Percentiles rank a stretch among this genome's conserved stretches.
Evolutionary conservation across 352 stramenopile species (phyloP).

Genomic region (Pythium guiyangense): DNA sequence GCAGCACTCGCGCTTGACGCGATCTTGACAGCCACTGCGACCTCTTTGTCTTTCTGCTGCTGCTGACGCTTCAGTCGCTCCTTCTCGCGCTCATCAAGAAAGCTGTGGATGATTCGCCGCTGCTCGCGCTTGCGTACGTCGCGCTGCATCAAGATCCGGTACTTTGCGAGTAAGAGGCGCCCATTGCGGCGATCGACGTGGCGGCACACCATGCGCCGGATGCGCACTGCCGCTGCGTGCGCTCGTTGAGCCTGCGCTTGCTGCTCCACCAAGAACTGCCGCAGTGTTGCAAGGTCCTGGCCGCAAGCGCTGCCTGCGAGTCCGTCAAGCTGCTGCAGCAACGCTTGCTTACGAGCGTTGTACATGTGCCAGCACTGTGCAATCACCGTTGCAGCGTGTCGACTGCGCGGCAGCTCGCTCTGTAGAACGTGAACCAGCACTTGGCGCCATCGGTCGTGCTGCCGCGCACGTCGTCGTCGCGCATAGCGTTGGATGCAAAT

Average conservation of each 20-base stretch:
- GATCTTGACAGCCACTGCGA: no score
- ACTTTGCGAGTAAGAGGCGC: slow-evolving; percentile 31
- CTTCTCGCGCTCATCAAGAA: slow-evolving; percentile 32
- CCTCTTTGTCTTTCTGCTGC: not conserved
- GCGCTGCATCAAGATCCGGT: slow-evolving; percentile 38
- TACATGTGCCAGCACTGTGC: slow-evolving; percentile 20
- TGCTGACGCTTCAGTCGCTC: slow-evolving; percentile 11
- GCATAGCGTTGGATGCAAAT: slow-evolving; percentile 37
- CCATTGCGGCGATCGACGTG: slow-evolving; percentile 27
- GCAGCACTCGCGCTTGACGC: no score
- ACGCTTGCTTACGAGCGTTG: slow-evolving; percentile 4
- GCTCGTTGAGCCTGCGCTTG: slow-evolving; percentile 7
- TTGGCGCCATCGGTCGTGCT: slow-evolving; percentile 26
- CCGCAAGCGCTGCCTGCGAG: not conserved
- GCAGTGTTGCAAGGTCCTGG: slow-evolving; percentile 5
- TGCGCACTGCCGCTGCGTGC: slow-evolving; percentile 16
- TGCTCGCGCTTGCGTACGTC: slow-evolving; percentile 46
- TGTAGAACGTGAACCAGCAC: slow-evolving; percentile 22
- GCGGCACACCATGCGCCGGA: slow-evolving; percentile 30
- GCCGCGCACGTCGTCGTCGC: slow-evolving; percentile 6
- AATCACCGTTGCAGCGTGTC: slow-evolving; percentile 15
- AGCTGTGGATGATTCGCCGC: slow-evolving; percentile 46
- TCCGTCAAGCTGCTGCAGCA: slow-evolving; percentile 2
- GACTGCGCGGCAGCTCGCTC: slow-evolving; percentile 22
- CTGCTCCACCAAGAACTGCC: slow-evolving; percentile 20